Base-by-base conservation (phyloP, 140 eudicot species). In the Erigeron philadelphicus region DNA sequence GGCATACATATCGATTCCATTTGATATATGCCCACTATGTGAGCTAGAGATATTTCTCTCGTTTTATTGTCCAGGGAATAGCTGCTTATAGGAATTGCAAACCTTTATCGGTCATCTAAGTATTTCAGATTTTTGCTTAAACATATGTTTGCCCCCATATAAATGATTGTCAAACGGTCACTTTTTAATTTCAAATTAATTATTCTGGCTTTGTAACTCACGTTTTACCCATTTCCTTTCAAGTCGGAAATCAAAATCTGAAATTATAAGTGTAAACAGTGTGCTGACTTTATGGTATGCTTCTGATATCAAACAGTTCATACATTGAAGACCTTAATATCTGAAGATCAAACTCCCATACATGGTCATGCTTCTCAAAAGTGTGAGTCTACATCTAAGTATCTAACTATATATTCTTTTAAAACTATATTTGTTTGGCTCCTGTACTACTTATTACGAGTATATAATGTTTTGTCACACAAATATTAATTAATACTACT, bases 241-340 rank as follows among this genome's bases (percentile, higher is more conserved):
- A 4, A 31, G 38, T 31, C 38, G 5, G 38, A 31, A 31, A 31
- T 31, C 38, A 31, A 5, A 31, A 31, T 31, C 3, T 31, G 38
- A 31, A 31, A 31, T 31, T 31, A 2, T 31, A 31, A 31, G 4
- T 31, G 38, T 31, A 31, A 31, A 31, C 38, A 31, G 38, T 9
- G 31, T 61, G 62, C 52, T 48, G 43, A 68, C 72, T 23, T 60
- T 62, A 16, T 74, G 67, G 48, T 16, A 18, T 63, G 3, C 35
- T 18, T 54, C 50, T 53, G 23, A 19, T 64, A 9, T 19, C 46
- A 49, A 53, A 38, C 82, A 91, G 96, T 76, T 71, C 64, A 80
- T 67, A 88, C 94, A 7, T 79, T 88, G 80, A 88, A 85, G 88
- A 82, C 86, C 64, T 81, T 86, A 25, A 84, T 91, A 67, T 82